Evolutionary conservation across 192 early-diverging fungal species (phyloP).

Genomic region (Coemansia sp.): DNA sequence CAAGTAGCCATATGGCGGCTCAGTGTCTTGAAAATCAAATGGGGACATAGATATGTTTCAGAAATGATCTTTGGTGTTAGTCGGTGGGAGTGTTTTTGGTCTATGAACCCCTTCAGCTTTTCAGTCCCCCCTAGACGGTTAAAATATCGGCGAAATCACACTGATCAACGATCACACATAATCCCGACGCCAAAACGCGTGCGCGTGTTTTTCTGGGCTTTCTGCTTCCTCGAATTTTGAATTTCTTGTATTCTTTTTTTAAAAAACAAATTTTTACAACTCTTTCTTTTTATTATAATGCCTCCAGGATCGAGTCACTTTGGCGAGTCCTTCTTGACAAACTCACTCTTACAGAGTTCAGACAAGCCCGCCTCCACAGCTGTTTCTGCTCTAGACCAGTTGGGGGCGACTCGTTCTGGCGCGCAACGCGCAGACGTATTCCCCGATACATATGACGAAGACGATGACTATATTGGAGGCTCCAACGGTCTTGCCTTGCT

Average conservation of each 20-base stretch:
- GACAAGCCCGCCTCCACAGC: not conserved
- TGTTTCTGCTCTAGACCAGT: not conserved
- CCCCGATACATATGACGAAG: slow-evolving; percentile 5
- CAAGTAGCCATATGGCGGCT: too few relatives aligned
- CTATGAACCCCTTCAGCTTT: too few relatives aligned
- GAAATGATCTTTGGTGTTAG: too few relatives aligned
- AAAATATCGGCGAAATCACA: not conserved
- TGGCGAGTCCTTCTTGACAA: slow-evolving; percentile 1
- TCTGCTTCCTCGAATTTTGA: not conserved
- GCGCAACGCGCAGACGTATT: not conserved
- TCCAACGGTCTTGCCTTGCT: slow-evolving; percentile 18
- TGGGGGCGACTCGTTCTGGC: not conserved
- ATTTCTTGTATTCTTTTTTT: too few relatives aligned
- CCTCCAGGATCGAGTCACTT: not conserved
- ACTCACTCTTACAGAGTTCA: not conserved
- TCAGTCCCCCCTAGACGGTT: too few relatives aligned
- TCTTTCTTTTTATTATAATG: not conserved
- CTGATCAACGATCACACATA: not conserved
- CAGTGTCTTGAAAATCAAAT: too few relatives aligned
- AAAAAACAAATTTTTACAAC: not conserved
- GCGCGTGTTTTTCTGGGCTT: not conserved
- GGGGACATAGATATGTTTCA: too few relatives aligned
- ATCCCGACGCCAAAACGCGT: not conserved
- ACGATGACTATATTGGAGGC: not conserved
- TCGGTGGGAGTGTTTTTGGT: too few relatives aligned